Conservation (phyloP, 495 filamentous ascomycete species). For the Paragyromitra xinjiangensis region DNA sequence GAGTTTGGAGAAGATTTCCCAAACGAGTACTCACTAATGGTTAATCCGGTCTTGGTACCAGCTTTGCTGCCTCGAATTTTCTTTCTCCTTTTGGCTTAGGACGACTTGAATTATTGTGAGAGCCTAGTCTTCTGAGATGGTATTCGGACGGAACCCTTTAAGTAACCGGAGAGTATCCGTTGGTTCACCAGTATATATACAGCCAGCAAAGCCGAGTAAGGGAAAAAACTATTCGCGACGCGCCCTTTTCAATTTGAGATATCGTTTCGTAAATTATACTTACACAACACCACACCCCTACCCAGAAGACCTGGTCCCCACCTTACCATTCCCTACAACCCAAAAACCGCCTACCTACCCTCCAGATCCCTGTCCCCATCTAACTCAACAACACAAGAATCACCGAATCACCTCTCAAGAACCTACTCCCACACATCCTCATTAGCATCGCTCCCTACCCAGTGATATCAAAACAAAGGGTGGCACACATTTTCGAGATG, state of each 20-base stretch:
- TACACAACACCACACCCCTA: conserved; percentile 17
- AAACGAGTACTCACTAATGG: neutral
- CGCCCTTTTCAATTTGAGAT: conserved; percentile 27
- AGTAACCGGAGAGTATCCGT: neutral
- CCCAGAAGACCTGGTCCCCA: neutral
- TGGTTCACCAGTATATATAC: conserved; percentile 29
- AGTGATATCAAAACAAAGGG: neutral
- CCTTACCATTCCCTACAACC: neutral
- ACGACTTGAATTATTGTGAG: neutral
- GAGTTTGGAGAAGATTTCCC: neutral
- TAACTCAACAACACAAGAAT: conserved; percentile 91
- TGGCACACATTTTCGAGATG: conserved; percentile 92
- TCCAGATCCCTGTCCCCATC: neutral
- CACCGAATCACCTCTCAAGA: conserved; percentile 91
- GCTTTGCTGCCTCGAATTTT: neutral
- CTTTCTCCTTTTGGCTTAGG: neutral
- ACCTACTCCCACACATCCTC: conserved; percentile 65
- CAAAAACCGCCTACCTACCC: neutral
- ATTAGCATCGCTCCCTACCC: conserved; percentile 52
- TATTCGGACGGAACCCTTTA: neutral
- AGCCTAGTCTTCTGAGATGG: neutral
- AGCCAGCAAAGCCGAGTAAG: conserved; percentile 8
- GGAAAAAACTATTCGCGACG: conserved; percentile 23
- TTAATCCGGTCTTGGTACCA: no score
- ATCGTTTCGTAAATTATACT: conserved; percentile 41